phyloP scores from a whole-genome alignment of 164 flowering plant species.

The Cinnamomum micranthum region DNA sequence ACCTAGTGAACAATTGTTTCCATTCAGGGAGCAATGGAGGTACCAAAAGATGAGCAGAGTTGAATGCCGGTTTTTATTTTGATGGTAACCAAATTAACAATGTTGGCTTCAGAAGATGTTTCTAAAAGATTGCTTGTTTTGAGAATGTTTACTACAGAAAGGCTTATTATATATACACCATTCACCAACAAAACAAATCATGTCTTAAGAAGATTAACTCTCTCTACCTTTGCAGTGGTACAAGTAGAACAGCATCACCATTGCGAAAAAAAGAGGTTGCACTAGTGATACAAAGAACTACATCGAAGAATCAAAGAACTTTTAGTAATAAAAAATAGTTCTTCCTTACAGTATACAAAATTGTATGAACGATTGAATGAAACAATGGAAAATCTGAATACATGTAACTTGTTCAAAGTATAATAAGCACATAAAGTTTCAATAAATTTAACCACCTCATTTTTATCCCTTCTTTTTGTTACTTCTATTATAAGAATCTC shows the following conservation, averaged over 20 bases:
- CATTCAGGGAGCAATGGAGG: no score
- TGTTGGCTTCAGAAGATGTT: neutral
- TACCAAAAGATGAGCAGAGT: no score
- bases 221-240: neutral
- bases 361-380: slow-evolving; percentile 1
- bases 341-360: slow-evolving; percentile 9
- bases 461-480: neutral
- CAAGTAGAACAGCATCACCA: neutral
- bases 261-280: neutral
- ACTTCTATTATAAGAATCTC: neutral
- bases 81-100: no score
- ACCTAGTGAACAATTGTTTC: no score
- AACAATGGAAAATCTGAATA: slow-evolving; percentile 8
- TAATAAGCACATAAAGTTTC: neutral
- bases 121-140: no score
- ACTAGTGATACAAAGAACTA: neutral
- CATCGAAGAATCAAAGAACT: no score
- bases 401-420: neutral
- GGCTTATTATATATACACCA: neutral
- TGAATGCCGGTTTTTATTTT: no score
- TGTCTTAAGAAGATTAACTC: no score
- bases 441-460: no score
- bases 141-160: no score
- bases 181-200: neutral
- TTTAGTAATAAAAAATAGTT: neutral